Evolutionary conservation across 1,139 yeast genomes (phyloP).

Genomic region (Scheffersomyces segobiensis): DNA sequence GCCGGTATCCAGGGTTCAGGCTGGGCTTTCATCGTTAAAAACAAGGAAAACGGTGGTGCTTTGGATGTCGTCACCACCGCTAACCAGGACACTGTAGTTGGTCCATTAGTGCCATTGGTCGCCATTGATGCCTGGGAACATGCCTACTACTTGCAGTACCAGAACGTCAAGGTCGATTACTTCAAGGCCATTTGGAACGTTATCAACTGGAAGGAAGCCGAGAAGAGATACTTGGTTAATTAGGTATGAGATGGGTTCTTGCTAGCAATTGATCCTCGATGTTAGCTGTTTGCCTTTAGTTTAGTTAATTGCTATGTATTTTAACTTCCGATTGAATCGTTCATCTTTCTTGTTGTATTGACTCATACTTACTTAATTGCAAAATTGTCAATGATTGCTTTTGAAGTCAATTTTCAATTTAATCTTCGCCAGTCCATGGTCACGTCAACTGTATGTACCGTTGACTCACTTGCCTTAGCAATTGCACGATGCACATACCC

Average conservation of each 20-base stretch:
- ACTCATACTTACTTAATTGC: background rate
- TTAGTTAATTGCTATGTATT: background rate
- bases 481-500: no score
- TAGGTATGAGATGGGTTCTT: slow-evolving; percentile 1
- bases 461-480: no score
- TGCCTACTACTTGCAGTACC: slow-evolving; percentile 94
- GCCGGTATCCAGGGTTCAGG: slow-evolving; percentile 98
- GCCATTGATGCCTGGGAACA: slow-evolving; percentile 99
- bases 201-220: slow-evolving; percentile 95
- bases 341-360: background rate
- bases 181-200: slow-evolving; percentile 97
- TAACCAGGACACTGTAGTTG: slow-evolving; percentile 89
- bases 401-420: no score
- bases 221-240: slow-evolving; percentile 49
- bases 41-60: slow-evolving; percentile 72
- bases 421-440: no score
- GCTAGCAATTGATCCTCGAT: background rate
- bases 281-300: background rate
- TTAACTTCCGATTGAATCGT: background rate
- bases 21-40: slow-evolving; percentile 94
- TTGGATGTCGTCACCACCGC: slow-evolving; percentile 83
- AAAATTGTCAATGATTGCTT: no score
- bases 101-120: slow-evolving; percentile 72
- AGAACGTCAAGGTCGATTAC: slow-evolving; percentile 91
- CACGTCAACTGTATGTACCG: no score